Evolutionary conservation across 306 rosid genomes (phyloP), one percentile per base, ranked within the genome.

Genomic region (Lathyrus tuberosus): DNA sequence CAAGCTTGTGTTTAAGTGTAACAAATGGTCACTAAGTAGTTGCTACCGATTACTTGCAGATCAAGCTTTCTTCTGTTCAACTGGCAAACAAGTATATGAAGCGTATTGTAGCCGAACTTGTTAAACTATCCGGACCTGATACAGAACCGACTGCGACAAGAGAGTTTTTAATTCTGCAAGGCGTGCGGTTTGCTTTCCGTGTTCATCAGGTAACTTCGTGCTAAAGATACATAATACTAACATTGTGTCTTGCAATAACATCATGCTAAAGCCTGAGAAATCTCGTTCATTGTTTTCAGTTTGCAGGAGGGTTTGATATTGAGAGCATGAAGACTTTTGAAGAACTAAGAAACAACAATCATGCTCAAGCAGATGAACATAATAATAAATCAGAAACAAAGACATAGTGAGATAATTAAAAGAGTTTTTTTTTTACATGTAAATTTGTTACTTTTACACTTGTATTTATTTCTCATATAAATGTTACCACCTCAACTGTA

Each of bases 271-370:
- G 22, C 22, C 22, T 0, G 22, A 20, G 22, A 20, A 20, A 57
- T 46, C 52, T 46, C 52, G 15, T 44, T 16, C 49, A 44, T 17
- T 44, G 17, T 14, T 79, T 70, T 43, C 89, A 92, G 98, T 92
- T 92, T 80, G 96, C 98, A 0, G 98, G 96, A 64, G 96, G 98
- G 20, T 89, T 89, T 49, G 96, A 89, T 37, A 83, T 87, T 63
- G 98, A 92, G 73, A 92, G 95, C 83, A 89, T 92, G 98, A 92
- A 89, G 80, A 92, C 95, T 37, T 92, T 92, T 33, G 98, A 92
- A 83, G 95, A 89, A 48, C 86, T 92, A 57, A 86, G 96, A 78
- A 84, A 81, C 79, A 90, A 92, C 41, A 80, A 85, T 72, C 69
- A 74, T 31, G 4, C 74, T 78, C 74, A 72, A 75, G 64, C 75